A percentile compares a stretch with the other conserved stretches of the same genome.
phyloP scores from a whole-genome alignment of 2,329 filamentous ascomycete genomes.

The Whalleya microplaca region DNA sequence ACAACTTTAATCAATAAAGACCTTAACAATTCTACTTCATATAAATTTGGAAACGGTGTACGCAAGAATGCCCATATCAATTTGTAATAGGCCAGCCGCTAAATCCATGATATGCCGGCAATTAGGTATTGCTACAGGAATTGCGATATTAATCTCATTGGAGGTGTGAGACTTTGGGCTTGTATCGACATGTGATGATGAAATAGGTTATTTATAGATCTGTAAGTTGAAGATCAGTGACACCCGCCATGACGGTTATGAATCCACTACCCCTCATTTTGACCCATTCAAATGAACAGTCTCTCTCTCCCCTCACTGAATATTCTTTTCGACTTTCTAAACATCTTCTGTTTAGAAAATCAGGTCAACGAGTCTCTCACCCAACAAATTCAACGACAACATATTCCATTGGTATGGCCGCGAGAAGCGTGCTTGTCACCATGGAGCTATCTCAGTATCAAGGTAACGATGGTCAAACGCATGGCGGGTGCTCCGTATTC shows the following conservation, averaged over 20 bases:
- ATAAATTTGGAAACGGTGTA: too few species aligned
- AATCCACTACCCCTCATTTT: neutral
- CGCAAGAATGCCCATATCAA: too few species aligned
- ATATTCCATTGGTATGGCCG: slow-evolving; percentile 18
- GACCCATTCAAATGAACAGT: neutral
- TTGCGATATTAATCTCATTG: too few species aligned
- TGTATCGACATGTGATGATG: too few species aligned
- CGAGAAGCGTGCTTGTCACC: slow-evolving; percentile 24
- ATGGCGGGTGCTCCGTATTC: slow-evolving; percentile 44
- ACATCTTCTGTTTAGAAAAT: neutral
- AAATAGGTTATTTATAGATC: too few species aligned
- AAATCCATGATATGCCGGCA: neutral
- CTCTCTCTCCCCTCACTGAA: neutral
- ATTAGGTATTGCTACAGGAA: too few species aligned
- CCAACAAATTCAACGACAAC: neutral
- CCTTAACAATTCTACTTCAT: too few species aligned
- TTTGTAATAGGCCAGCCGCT: too few species aligned
- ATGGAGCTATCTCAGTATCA: slow-evolving; percentile 44
- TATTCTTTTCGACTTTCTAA: neutral
- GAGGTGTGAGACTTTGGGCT: too few species aligned
- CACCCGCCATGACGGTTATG: neutral
- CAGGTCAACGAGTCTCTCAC: neutral
- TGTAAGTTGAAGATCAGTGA: neutral
- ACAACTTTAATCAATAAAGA: too few species aligned
- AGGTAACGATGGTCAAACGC: slow-evolving; percentile 45